phyloP scores from a whole-genome alignment of 2,329 filamentous ascomycete species.

The Trichoderma polysporum region DNA sequence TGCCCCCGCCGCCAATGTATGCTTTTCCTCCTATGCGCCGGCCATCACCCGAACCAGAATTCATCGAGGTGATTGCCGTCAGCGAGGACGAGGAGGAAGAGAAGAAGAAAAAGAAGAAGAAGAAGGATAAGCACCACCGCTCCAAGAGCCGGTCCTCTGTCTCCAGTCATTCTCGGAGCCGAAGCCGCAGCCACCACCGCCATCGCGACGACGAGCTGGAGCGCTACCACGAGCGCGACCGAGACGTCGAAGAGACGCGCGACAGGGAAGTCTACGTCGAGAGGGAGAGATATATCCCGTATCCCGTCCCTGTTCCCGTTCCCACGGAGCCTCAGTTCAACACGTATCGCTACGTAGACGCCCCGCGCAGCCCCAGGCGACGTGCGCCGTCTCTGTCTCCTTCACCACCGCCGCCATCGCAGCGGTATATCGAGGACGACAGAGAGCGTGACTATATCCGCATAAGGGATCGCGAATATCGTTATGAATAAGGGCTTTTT shows the following conservation, averaged over 20 bases:
- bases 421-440: conserved; percentile 33
- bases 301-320: conserved; percentile 44
- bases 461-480: conserved; percentile 29
- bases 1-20: conserved; percentile 22
- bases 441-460: conserved; percentile 25
- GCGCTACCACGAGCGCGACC: not conserved
- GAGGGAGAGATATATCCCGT: conserved; percentile 48
- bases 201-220: conserved; percentile 5
- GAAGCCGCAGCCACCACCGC: conserved; percentile 25
- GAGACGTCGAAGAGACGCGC: conserved; percentile 25
- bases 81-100: conserved; percentile 28
- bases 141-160: conserved; percentile 25
- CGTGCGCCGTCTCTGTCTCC: conserved; percentile 32
- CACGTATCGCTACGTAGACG: conserved; percentile 55
- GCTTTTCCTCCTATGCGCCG: conserved; percentile 24
- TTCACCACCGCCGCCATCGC: conserved; percentile 28
- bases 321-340: conserved; percentile 45
- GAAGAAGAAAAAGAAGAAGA: conserved; percentile 23
- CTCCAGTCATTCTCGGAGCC: conserved; percentile 31
- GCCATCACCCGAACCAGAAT: conserved; percentile 30
- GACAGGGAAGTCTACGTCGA: conserved; percentile 51
- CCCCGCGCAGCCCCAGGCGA: conserved; percentile 35
- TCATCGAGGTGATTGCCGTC: conserved; percentile 42
- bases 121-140: conserved; percentile 24
- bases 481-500: conserved; percentile 13